Evolutionary conservation across 2,329 filamentous ascomycete genomes (phyloP).

Genomic region (Xylariaceae sp.): DNA sequence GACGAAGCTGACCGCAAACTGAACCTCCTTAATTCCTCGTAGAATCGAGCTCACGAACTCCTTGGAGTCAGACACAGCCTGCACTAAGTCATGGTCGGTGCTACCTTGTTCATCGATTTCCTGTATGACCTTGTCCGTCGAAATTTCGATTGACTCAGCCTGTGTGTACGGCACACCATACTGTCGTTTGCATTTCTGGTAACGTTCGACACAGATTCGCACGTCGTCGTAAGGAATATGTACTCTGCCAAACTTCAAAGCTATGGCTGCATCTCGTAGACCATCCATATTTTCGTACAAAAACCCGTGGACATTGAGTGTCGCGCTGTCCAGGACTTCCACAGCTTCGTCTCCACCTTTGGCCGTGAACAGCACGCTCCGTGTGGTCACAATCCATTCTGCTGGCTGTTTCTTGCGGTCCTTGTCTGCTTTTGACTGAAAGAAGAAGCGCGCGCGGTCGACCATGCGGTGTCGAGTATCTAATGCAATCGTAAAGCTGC

Average conservation of each 20-base stretch:
- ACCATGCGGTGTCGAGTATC: conserved; percentile 91
- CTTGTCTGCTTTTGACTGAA: conserved; percentile 65
- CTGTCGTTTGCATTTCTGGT: conserved; percentile 42
- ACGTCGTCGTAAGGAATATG: conserved; percentile 91
- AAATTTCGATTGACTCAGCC: conserved; percentile 53
- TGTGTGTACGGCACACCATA: conserved; percentile 28
- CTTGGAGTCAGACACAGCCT: conserved; percentile 85
- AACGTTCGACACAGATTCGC: conserved; percentile 54
- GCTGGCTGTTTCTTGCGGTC: conserved; percentile 65
- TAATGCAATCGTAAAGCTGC: conserved; percentile 78
- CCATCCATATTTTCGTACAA: conserved; percentile 82
- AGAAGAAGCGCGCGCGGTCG: conserved; percentile 83
- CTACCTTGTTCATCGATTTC: conserved; percentile 68
- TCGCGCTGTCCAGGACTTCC: conserved; percentile 83
- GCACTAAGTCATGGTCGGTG: conserved; percentile 64
- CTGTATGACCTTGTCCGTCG: conserved; percentile 68
- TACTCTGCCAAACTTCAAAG: conserved; percentile 84
- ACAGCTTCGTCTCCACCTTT: conserved; percentile 77
- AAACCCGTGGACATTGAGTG: conserved; percentile 86
- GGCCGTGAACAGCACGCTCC: conserved; percentile 84
- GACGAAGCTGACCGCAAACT: conserved; percentile 89
- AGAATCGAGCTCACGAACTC: conserved; percentile 88
- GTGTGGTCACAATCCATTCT: conserved; percentile 86
- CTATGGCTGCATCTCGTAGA: conserved; percentile 82
- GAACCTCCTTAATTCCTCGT: conserved; percentile 90